Percentiles rank a stretch among this genome's conserved stretches.
These are phyloP conservation scores for Penicillium taxi DNA, from an alignment of 495 filamentous ascomycete species.

Conservation along the genomic window DNA sequence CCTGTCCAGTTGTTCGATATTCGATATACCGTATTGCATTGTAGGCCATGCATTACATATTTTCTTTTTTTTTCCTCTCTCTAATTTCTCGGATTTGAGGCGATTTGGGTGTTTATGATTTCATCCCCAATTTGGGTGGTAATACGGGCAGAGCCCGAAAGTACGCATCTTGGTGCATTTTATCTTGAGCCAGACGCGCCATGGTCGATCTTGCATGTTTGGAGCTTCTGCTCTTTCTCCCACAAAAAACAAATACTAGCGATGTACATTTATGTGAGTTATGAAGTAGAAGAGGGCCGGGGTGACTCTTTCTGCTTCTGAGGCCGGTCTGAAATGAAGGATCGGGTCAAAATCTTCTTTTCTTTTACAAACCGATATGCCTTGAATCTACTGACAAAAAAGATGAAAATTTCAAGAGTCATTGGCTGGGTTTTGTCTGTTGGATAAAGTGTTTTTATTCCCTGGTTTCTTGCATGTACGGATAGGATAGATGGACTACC, in stretches of 20 bases:
- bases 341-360: conserved; percentile 11
- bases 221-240: conserved; percentile 1
- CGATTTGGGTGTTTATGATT: too few relatives aligned
- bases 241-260: conserved; percentile 17
- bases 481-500: conserved; percentile 21
- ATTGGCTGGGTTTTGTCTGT: too few relatives aligned
- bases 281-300: conserved; percentile 3
- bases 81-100: not conserved
- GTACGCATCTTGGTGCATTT: too few relatives aligned
- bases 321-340: conserved; percentile 10
- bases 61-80: too few relatives aligned
- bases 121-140: too few relatives aligned
- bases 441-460: conserved; percentile 24
- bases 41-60: not conserved
- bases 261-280: conserved; percentile 23
- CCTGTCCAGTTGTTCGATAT: too few relatives aligned
- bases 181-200: too few relatives aligned
- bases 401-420: too few relatives aligned
- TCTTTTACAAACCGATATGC: too few relatives aligned
- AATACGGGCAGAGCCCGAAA: too few relatives aligned
- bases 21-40: conserved; percentile 5
- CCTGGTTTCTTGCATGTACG: conserved; percentile 28
- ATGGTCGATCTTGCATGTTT: not conserved
- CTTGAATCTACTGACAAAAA: too few relatives aligned
- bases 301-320: conserved; percentile 4